Evolutionary conservation across 2,329 filamentous ascomycete genomes (phyloP).

Genomic region (Aspergillus tamarii): DNA sequence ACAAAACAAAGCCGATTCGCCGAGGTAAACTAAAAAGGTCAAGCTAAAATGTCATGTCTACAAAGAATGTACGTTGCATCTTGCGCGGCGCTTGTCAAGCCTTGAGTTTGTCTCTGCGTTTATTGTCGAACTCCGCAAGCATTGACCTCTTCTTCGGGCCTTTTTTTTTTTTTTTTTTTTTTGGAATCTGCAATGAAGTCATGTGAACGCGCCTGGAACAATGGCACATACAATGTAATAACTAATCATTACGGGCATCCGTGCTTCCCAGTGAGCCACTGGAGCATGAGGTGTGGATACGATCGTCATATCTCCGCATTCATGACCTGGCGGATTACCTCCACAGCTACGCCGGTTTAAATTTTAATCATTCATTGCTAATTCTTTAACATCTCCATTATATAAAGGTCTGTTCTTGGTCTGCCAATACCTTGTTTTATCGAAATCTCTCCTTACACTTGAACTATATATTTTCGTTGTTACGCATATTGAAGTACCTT

Average conservation of each 20-base stretch:
- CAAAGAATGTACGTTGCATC: neutral
- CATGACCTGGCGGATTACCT: conserved; percentile 5
- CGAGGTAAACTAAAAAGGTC: neutral
- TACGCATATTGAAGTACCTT: neutral
- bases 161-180: neutral
- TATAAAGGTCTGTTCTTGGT: neutral
- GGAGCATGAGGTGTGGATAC: neutral
- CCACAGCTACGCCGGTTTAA: neutral
- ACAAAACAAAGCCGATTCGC: neutral
- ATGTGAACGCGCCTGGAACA: neutral
- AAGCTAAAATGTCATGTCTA: neutral
- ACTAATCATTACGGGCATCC: neutral
- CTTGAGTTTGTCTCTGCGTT: too few relatives aligned
- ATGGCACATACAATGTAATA: neutral
- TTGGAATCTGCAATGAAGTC: neutral
- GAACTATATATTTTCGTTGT: neutral
- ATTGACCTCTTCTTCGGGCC: neutral
- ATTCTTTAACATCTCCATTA: neutral
- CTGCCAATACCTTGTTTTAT: neutral
- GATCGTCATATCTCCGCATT: neutral
- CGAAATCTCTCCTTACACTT: neutral
- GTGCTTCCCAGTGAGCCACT: neutral
- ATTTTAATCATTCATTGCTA: neutral
- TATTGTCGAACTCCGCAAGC: neutral
- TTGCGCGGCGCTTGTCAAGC: neutral